A percentile compares a stretch with the other conserved stretches of the same genome.
phyloP scores from a whole-genome alignment of 495 filamentous ascomycete genomes.

The Friedmanniomyces simplex region DNA sequence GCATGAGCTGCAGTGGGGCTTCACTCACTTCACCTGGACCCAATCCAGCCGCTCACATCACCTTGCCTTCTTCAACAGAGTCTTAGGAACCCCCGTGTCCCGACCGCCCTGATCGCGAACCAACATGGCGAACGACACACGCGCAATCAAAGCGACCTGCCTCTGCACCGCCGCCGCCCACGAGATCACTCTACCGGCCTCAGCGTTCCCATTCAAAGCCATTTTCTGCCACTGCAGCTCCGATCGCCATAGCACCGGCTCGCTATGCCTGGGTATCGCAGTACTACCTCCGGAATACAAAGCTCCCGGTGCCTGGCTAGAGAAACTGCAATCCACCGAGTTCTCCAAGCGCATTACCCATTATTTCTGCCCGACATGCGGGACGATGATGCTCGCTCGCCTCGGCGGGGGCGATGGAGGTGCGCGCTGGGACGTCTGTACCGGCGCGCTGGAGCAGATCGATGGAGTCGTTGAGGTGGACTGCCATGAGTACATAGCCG shows the following conservation, averaged over 20 bases:
- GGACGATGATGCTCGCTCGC: constrained; percentile 47
- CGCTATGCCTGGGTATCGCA: constrained; percentile 46
- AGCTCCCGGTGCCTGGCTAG: constrained; percentile 13
- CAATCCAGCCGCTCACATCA: too few relatives aligned
- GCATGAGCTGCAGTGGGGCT: too few relatives aligned
- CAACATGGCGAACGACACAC: constrained; percentile 8
- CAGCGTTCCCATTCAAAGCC: constrained; percentile 28
- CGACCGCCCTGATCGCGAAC: too few relatives aligned
- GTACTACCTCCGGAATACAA: constrained; percentile 20
- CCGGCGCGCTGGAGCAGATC: constrained; percentile 32
- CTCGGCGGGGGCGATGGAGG: background rate
- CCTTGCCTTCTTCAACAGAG: too few relatives aligned
- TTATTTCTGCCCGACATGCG: constrained; percentile 62
- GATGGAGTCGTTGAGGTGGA: constrained; percentile 34
- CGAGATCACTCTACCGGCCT: constrained; percentile 32
- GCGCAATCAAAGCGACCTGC: constrained; percentile 37
- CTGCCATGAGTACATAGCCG: constrained; percentile 39
- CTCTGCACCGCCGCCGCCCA: constrained; percentile 44
- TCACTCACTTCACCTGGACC: too few relatives aligned
- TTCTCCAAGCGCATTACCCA: constrained; percentile 39
- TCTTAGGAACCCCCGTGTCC: too few relatives aligned
- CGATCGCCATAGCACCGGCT: constrained; percentile 51
- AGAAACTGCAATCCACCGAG: background rate
- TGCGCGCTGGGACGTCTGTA: constrained; percentile 33
- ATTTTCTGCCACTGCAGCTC: constrained; percentile 54